Evolutionary conservation across 2,329 filamentous ascomycete species (phyloP).

Genomic region (Elsinoe necatrix): DNA sequence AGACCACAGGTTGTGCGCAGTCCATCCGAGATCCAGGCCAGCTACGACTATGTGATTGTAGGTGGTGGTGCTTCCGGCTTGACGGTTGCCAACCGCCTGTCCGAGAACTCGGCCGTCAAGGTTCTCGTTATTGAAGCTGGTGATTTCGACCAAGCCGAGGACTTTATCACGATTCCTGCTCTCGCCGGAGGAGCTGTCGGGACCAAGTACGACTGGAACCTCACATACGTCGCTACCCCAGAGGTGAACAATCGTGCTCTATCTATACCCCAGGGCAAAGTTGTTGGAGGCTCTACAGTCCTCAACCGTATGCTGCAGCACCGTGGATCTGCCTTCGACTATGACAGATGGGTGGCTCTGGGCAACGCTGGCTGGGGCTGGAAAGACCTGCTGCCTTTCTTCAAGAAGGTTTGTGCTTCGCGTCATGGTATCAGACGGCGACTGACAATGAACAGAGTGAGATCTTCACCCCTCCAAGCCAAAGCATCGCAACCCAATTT

Average conservation of each 20-base stretch:
- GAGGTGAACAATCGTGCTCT: conserved; percentile 23
- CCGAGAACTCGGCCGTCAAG: conserved; percentile 24
- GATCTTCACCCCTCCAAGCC: conserved; percentile 26
- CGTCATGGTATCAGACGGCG: conserved; percentile 26
- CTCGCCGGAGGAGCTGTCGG: conserved; percentile 25
- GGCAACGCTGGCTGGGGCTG: conserved; percentile 54
- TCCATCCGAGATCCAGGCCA: neutral
- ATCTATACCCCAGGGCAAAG: conserved; percentile 24
- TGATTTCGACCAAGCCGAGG: conserved; percentile 22
- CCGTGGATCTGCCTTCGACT: conserved; percentile 32
- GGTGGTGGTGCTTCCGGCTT: conserved; percentile 27
- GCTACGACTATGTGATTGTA: conserved; percentile 22
- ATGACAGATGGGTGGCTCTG: conserved; percentile 47
- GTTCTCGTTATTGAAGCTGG: conserved; percentile 30
- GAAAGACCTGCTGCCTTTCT: conserved; percentile 37
- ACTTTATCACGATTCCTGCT: conserved; percentile 23
- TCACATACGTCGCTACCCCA: conserved; percentile 23
- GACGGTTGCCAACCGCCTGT: conserved; percentile 26
- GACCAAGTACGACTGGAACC: conserved; percentile 25
- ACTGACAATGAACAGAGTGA: conserved; percentile 30
- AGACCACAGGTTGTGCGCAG: neutral
- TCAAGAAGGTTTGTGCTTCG: conserved; percentile 27
- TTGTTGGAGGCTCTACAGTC: conserved; percentile 29
- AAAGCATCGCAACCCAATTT: conserved; percentile 28
- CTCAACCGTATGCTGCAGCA: conserved; percentile 29